Evolutionary conservation across 176 grass and related monocot species (phyloP).

Genomic region (Ensete glaucum): DNA sequence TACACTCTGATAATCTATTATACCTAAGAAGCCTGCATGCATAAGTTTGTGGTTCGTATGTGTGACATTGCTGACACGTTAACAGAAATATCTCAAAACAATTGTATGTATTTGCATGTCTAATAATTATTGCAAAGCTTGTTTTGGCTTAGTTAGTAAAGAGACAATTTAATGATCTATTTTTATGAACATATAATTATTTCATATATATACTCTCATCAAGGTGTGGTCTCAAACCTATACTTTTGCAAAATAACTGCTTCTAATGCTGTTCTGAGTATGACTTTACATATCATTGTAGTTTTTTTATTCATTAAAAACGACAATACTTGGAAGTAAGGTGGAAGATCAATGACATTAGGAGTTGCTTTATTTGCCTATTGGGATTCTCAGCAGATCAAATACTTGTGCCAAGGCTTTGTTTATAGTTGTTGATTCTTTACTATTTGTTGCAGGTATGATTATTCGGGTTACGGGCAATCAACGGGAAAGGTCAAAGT

Average conservation of each 20-base stretch:
- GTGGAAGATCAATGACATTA: not conserved
- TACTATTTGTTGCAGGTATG: constrained; percentile 9
- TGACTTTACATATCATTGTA: not conserved
- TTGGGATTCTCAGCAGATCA: not conserved
- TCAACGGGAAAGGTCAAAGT: constrained; percentile 14
- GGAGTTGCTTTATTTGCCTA: not conserved
- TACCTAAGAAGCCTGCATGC: not conserved
- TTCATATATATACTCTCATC: not conserved
- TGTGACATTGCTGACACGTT: not conserved
- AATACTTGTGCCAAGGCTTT: not conserved
- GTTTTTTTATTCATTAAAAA: not conserved
- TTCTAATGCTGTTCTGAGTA: not conserved
- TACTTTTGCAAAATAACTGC: not conserved
- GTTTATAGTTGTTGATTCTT: not conserved
- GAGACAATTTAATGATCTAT: not conserved
- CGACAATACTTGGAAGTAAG: not conserved
- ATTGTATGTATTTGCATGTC: not conserved
- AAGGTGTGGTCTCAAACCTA: not conserved
- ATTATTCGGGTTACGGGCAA: constrained; percentile 20
- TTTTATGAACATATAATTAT: not conserved
- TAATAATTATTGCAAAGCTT: not conserved
- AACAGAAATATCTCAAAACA: not conserved
- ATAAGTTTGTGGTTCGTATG: not conserved
- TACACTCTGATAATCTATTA: not conserved
- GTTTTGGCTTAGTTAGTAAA: not conserved